These are phyloP conservation scores for Cyberlindnera saturnus DNA, from an alignment of 805 yeast species.

Conservation along the genomic window DNA sequence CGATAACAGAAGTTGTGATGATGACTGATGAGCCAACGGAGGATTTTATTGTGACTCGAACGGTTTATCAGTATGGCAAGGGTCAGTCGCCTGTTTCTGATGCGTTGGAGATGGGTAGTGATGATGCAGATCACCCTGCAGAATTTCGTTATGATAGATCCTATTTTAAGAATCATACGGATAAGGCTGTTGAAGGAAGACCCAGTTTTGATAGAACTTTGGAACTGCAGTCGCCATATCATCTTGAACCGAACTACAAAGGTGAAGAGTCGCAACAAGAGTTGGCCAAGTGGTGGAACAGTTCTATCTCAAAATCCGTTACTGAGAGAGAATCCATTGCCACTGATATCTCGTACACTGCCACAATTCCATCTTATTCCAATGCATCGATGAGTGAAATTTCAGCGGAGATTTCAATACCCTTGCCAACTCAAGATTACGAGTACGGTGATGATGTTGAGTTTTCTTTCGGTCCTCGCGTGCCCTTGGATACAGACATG, in stretches of 20 bases:
- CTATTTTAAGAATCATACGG: not conserved
- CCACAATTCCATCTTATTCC: too few species aligned
- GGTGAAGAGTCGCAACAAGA: slow-evolving; percentile 1
- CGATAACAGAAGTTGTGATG: not conserved
- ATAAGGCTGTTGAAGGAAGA: not conserved
- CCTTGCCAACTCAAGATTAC: too few species aligned
- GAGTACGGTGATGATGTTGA: not conserved
- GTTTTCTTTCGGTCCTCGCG: not conserved
- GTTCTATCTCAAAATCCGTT: too few species aligned
- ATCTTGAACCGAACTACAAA: slow-evolving; percentile 2
- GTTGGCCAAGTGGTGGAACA: not conserved
- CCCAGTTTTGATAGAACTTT: not conserved
- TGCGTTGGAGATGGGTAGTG: not conserved
- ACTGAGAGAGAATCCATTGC: too few species aligned
- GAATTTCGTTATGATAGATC: slow-evolving; percentile 1
- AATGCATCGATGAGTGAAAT: too few species aligned
- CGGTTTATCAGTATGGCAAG: not conserved
- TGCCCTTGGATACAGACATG: not conserved
- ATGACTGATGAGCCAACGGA: not conserved
- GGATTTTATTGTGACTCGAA: not conserved
- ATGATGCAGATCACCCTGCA: not conserved
- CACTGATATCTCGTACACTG: too few species aligned
- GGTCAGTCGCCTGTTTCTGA: too few species aligned
- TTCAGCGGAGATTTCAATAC: too few species aligned
- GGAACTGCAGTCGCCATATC: slow-evolving; percentile 3